Percentiles rank a stretch among this genome's conserved stretches.
phyloP scores from a whole-genome alignment of 352 stramenopile species.

The Globisporangium canariense region DNA sequence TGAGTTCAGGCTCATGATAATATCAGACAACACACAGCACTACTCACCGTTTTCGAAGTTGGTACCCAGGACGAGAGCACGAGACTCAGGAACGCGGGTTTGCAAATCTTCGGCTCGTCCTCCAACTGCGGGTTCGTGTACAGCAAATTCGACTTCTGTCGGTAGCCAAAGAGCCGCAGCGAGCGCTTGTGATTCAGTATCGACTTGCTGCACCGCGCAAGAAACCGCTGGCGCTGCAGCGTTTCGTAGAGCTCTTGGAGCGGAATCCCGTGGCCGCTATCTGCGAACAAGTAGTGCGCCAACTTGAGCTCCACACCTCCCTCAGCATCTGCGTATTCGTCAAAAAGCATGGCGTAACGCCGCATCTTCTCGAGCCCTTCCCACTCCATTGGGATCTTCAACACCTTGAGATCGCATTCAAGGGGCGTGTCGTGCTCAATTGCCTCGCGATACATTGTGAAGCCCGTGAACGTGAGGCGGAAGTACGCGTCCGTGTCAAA shows the following conservation, averaged over 20 bases:
- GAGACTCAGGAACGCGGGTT: slow-evolving; percentile 37
- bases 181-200: slow-evolving; percentile 48
- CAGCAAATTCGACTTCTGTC: slow-evolving; percentile 40
- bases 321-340: slow-evolving; percentile 45
- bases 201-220: slow-evolving; percentile 38
- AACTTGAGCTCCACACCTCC: slow-evolving; percentile 29
- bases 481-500: slow-evolving; percentile 36
- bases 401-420: slow-evolving; percentile 30
- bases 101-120: slow-evolving; percentile 47
- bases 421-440: slow-evolving; percentile 43
- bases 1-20: neutral
- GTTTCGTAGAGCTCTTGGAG: slow-evolving; percentile 36
- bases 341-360: slow-evolving; percentile 29
- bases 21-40: neutral
- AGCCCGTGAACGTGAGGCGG: slow-evolving; percentile 55
- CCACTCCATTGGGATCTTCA: slow-evolving; percentile 46
- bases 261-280: slow-evolving; percentile 30
- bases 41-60: slow-evolving; percentile 30
- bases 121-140: slow-evolving; percentile 31
- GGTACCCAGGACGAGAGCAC: slow-evolving; percentile 48
- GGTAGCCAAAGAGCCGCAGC: slow-evolving; percentile 63
- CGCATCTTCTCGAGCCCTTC: slow-evolving; percentile 23
- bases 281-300: slow-evolving; percentile 50
- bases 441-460: slow-evolving; percentile 47
- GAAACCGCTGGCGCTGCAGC: slow-evolving; percentile 32